Conservation (phyloP, 352 stramenopile species). For the Pythium myriotylum region DNA sequence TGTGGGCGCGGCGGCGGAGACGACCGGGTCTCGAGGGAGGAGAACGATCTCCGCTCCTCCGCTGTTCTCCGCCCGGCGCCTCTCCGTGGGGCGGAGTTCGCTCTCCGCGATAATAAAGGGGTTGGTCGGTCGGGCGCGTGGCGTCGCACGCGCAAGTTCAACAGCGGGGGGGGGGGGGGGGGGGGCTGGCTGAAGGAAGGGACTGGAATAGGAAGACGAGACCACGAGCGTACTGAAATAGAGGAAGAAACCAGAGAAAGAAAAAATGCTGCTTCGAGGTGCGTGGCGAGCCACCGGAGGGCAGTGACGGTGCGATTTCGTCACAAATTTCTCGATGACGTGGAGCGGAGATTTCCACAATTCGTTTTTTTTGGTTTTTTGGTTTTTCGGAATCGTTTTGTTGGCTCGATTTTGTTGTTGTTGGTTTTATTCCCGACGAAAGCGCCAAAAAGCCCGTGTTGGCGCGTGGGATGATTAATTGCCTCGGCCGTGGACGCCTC, state of each 20-base stretch:
- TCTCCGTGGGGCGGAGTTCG: too few relatives aligned
- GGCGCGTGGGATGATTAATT: neutral
- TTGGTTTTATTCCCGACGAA: too few relatives aligned
- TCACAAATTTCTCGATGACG: neutral
- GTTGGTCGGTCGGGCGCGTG: constrained; percentile 15
- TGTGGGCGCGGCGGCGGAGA: too few relatives aligned
- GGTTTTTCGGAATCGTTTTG: too few relatives aligned
- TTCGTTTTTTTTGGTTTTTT: too few relatives aligned
- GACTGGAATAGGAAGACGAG: constrained; percentile 16
- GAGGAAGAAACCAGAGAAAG: constrained; percentile 15
- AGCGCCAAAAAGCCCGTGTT: too few relatives aligned
- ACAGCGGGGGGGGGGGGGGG: too few relatives aligned
- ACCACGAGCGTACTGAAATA: constrained; percentile 20
- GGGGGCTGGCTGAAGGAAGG: neutral
- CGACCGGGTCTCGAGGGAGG: too few relatives aligned
- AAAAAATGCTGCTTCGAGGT: constrained; percentile 21
- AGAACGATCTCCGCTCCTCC: neutral
- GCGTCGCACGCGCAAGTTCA: constrained; percentile 23
- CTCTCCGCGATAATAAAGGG: too few relatives aligned
- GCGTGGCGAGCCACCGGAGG: constrained; percentile 9
- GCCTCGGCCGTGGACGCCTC: neutral
- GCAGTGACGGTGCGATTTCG: constrained; percentile 7
- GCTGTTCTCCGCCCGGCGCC: constrained; percentile 3
- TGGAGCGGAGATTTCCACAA: neutral
- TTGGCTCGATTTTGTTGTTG: too few relatives aligned